Evolutionary conservation across 2,329 filamentous ascomycete genomes (phyloP), one percentile per base, ranked within the genome.

Genomic region (Pestalotiopsis sp.): DNA sequence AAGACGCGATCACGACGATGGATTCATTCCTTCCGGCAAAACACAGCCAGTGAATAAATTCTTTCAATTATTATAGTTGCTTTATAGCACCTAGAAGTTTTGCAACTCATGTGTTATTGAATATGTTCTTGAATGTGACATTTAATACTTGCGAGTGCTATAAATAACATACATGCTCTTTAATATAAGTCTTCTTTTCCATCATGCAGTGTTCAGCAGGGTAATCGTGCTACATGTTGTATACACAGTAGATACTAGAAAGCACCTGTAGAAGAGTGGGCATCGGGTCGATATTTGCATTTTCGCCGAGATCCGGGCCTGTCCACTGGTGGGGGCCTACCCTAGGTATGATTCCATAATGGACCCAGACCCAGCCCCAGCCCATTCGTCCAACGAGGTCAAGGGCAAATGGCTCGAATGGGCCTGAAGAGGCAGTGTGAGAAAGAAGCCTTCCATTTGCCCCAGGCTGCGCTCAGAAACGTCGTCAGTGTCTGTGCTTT

Each of bases 301-400:
- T 65, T 65, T 36, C 63, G 63, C 63, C 63, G 63, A 63, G 36
- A 36, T 38, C 63, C 41, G 63, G 63, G n/a, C 36, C n/a, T 12
- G 27, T 55, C 20, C 11, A 25, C 17, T 17, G 63, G 38, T 23
- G 41, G 62, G 17, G 38, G 41, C n/a, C 38, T 58, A 20, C 13
- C n/a, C 9, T 25, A 20, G 14, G 52, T 11, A 20, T n/a, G 45
- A 52, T n/a, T 52, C 17, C 14, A 52, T 45, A 6, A 52, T 52
- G 45, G 20, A 6, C 45, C 45, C 17, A 52, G 17, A 9, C 17
- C 45, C 17, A 52, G 17, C 3, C 17, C 45, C 31, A 5, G 31
- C 31, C 31, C 31, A 36, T 36, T 17, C 17, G 38, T 31, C 38
- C 60, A 62, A 36, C 36, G n/a, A 62, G 23, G 60, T 62, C 60